Base-by-base conservation (phyloP, 1,284 basidiomycete genomes). In the Naganishia cerealis region DNA sequence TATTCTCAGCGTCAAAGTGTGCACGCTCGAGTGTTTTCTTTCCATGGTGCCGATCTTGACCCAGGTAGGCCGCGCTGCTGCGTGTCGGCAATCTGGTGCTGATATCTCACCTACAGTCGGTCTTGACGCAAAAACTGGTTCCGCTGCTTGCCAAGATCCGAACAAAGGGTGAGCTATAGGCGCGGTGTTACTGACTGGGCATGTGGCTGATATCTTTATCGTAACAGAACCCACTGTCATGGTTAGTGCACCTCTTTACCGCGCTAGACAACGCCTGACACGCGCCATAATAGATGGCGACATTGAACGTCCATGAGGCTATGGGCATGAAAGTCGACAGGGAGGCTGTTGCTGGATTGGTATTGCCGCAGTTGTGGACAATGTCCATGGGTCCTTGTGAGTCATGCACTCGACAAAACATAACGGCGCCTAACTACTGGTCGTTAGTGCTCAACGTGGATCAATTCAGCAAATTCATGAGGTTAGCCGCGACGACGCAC, bases 321-420 rank as follows among this genome's bases (percentile, higher is more conserved):
- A 96, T 98, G 92, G 92, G 94, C 1, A 85, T 87, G 73, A 99
- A 98, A 78, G 90, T 98, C 4, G 94, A 97, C 73, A 85, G 93
- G 55, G 94, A 97, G 80, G 92, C 94, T 4, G 90, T 97, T 18
- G 95, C 95, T 0, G 95, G 91, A 0, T 84, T 94, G 42, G 92
- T 97, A 16, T 83, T 98, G 18, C 94, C 94, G 15, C 94, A 97
- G 74, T 82, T 97, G 10, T 97, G 94, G 94, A 84, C 88, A 1
- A 95, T 97, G 92, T 93, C 90, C 1, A 94, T 96, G 82, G 94
- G 93, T n/a, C 94, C 94, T 63, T 78, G 91, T 92, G 77, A 75
- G 90, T 84, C 26, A 16, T 24, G 39, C 15, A 24, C n/a, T 50
- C 21, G 46, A 12, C n/a, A 36, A 33, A 33, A 36, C 52, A 40